Evolutionary conservation across 805 yeast genomes (phyloP), one percentile per base, ranked within the genome.

Genomic region (Yamadazyma insecticola): DNA sequence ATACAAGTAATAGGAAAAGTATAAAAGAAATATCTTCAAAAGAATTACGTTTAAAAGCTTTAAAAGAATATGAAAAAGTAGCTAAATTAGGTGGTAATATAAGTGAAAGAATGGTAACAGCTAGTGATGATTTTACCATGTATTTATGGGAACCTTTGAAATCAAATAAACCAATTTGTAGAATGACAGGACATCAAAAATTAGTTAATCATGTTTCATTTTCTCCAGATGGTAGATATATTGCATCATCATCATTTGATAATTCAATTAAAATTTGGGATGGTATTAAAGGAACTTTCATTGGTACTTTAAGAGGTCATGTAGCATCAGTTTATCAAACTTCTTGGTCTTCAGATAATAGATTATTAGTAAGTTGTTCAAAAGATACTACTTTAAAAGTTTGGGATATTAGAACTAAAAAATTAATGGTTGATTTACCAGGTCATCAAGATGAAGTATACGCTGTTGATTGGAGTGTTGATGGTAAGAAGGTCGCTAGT

Each of bases 181-280:
- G 98, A 50, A 83, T 92, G 92, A 88, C 96, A 2, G 98, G 98
- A 16, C 98, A 92, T 58, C 98, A 92, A 53, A 92, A 92, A 58
- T 68, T 90, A 17, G 97, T 92, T 13, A 92, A 92, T 51, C 97
- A 90, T 55, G 98, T 92, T 9, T 78, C 87, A 10, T 92, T 90
- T 51, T 84, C 96, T 3, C 98, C 98, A 3, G 97, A 92, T 55
- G 97, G 97, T 8, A 73, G 96, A 40, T 72, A 75, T 44, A 73
- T 92, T 29, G 95, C 90, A 0, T 84, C 96, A 4, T 89, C 95
- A 3, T 88, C 97, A 1, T 92, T 92, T 52, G 98, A 92, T 55
- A 92, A 92, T 55, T 86, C 96, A 1, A 79, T 92, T 44, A 92
- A 92, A 59, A 63, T 92, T 33, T 92, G 98, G 98, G 96, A 90